Percentiles rank a stretch among this genome's conserved stretches.
phyloP scores from a whole-genome alignment of 306 rosid genomes.

The Lupinus albus region DNA sequence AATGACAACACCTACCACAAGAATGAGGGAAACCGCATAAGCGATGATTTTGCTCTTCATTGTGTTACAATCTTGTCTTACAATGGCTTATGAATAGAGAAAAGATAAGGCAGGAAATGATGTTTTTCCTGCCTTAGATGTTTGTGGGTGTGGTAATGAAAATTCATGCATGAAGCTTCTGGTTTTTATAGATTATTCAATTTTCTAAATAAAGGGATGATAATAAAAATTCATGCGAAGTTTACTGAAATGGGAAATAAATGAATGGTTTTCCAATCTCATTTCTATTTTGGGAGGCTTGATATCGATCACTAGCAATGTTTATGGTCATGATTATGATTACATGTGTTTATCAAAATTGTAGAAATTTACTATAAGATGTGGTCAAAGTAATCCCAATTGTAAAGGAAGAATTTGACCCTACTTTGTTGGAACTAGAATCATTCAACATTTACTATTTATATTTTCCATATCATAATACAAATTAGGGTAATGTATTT shows the following conservation, averaged over 20 bases:
- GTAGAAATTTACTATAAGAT: no score
- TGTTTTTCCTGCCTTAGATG: neutral
- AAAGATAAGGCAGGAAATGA: neutral
- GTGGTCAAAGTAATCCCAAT: no score
- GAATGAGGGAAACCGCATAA: conserved; percentile 47
- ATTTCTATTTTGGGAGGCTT: no score
- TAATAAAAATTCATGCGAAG: neutral
- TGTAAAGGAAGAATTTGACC: no score
- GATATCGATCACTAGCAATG: no score
- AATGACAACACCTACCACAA: conserved; percentile 57
- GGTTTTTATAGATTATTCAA: neutral
- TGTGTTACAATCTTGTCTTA: neutral
- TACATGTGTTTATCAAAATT: no score
- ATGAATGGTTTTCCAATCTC: no score
- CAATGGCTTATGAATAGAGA: neutral
- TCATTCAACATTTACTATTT: no score
- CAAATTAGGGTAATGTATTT: no score
- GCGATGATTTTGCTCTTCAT: conserved; percentile 43
- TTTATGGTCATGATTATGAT: no score
- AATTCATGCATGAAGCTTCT: neutral
- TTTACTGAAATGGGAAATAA: neutral
- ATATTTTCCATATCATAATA: no score
- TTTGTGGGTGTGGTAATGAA: neutral
- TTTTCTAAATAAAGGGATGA: neutral
- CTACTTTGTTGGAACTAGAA: no score